Evolutionary conservation across 2,329 filamentous ascomycete genomes (phyloP), one percentile per base, ranked within the genome.

Genomic region (Stenocarpella maydis): DNA sequence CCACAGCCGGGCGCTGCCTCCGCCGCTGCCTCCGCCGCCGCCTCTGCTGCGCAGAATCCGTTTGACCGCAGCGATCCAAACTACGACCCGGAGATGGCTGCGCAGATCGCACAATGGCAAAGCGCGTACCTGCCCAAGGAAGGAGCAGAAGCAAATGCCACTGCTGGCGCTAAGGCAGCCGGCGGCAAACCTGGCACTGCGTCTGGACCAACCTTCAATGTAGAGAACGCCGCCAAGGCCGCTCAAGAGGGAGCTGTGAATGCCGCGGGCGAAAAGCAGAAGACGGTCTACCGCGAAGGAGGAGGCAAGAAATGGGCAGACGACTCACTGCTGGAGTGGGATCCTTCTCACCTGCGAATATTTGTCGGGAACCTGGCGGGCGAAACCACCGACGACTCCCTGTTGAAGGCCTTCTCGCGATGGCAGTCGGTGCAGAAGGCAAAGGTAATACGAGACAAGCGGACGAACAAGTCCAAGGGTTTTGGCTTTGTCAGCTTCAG

Each of bases 281-380:
- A 95, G 81, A 99, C 96, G 0, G 96, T 99, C 0, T 85, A 94
- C 60, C 92, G 96, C 47, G 88, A 92, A 71, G 96, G 95, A 63
- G 96, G 96, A 71, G 96, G 96, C 67, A 93, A 97, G 83, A 92
- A 90, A 69, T 99, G 96, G 96, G 91, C 92, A 28, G 96, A 99
- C 78, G 87, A 92, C 68, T 88, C 92, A 0, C 88, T 99, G 4
- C 87, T 98, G 2, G 96, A 98, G 79, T 99, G 96, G 96, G 95
- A 98, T 77, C 95, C 95, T 1, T 88, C 92, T 34, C 96, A 99
- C 78, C 92, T 97, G 76, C 93, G 96, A 43, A 89, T 99, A 52
- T 98, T 98, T 80, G 94, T 98, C 19, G 96, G 96, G 73, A 99
- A 99, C 79, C 87, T 99, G 64, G 96, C 96, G 49, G 96, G 96